Evolutionary conservation across 345 rosid genomes (phyloP).

Genomic region (Salix caprea): DNA sequence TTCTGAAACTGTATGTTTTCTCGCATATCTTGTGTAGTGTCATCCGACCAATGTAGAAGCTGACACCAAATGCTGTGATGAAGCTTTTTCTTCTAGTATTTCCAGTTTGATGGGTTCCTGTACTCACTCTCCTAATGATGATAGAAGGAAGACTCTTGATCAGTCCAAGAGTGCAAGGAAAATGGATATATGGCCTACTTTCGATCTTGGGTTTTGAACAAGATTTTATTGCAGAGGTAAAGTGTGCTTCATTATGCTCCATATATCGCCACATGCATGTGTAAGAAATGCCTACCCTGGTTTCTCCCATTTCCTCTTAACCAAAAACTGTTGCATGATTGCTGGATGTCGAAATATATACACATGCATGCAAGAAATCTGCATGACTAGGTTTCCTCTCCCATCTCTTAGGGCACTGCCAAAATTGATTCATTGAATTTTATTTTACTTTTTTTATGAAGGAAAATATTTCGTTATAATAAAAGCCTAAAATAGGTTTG

Average conservation of each 20-base stretch:
- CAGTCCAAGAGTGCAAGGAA: not conserved
- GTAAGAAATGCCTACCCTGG: not conserved
- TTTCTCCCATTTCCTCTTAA: not conserved
- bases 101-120: not conserved
- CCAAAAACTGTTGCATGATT: not conserved
- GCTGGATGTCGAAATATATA: no score
- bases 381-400: no score
- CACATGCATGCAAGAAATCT: no score
- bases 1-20: not conserved
- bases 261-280: not conserved
- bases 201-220: constrained; percentile 19
- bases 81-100: constrained; percentile 1
- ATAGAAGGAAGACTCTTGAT: not conserved
- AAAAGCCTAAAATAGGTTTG: no score
- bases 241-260: not conserved
- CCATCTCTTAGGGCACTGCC: no score
- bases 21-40: not conserved
- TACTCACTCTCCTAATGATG: not conserved
- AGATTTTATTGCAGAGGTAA: not conserved
- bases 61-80: not conserved
- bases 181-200: constrained; percentile 8
- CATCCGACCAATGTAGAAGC: not conserved
- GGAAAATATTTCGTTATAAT: no score
- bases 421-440: no score
- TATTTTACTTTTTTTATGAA: no score